These are phyloP conservation scores for Aspergillus brunneoviolaceus DNA, from an alignment of 2,329 filamentous ascomycete genomes.

Conservation along the genomic window DNA sequence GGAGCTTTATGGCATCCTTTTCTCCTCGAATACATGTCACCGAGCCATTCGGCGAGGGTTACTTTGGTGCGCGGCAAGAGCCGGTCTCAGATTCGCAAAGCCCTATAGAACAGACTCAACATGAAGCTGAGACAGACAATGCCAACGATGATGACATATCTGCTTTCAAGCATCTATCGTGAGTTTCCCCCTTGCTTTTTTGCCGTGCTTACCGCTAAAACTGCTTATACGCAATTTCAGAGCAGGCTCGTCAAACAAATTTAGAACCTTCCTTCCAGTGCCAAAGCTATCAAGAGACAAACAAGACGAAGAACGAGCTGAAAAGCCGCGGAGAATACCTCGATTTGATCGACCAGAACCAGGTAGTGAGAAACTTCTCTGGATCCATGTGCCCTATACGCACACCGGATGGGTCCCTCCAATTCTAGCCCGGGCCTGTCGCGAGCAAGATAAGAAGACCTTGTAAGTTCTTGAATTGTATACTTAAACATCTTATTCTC, in stretches of 20 bases:
- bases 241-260: constrained; percentile 16
- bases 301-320: constrained; percentile 20
- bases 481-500: not conserved
- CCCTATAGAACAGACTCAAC: not conserved
- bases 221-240: constrained; percentile 2
- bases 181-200: not conserved
- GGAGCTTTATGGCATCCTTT: constrained; percentile 23
- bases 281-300: constrained; percentile 26
- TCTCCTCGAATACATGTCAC: constrained; percentile 33
- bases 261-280: constrained; percentile 25
- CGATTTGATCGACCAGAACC: constrained; percentile 35
- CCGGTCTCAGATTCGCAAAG: constrained; percentile 6
- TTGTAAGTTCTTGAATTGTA: constrained; percentile 13
- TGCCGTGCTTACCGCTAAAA: not conserved
- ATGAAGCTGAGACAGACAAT: not conserved
- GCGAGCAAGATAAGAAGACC: constrained; percentile 26
- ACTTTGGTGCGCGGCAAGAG: constrained; percentile 18
- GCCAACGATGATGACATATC: not conserved
- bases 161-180: not conserved
- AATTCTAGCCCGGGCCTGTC: constrained; percentile 22
- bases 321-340: constrained; percentile 27
- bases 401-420: constrained; percentile 25
- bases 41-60: constrained; percentile 24
- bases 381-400: constrained; percentile 37
- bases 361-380: constrained; percentile 34